Evolutionary conservation across 192 early-diverging fungal species (phyloP).

Genomic region (Neocallimastix lanati): DNA sequence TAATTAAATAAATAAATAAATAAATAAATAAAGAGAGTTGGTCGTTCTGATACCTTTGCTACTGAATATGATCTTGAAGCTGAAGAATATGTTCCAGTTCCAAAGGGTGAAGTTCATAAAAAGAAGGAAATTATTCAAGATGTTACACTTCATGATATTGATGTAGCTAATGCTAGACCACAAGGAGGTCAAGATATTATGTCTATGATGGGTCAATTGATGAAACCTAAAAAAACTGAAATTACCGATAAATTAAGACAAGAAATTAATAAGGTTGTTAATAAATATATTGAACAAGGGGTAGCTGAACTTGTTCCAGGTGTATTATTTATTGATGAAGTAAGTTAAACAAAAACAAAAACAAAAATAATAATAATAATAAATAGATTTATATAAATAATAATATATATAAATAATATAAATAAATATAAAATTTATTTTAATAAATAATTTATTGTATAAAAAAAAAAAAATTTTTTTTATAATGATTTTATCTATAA

Average conservation of each 20-base stretch:
- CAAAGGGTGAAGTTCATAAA: constrained; percentile 97
- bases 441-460: too few relatives aligned
- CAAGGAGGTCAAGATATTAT: constrained; percentile 97
- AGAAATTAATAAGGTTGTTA: constrained; percentile 98
- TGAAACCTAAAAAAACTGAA: constrained; percentile 99
- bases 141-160: constrained; percentile 93
- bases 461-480: too few relatives aligned
- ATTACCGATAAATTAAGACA: constrained; percentile 94
- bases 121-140: constrained; percentile 97
- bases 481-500: too few relatives aligned
- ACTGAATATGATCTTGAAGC: constrained; percentile 97
- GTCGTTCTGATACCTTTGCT: constrained; percentile 91
- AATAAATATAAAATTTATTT: too few relatives aligned
- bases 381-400: too few relatives aligned
- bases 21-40: too few relatives aligned
- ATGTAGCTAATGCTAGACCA: constrained; percentile 87
- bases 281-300: constrained; percentile 96
- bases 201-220: constrained; percentile 94
- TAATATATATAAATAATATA: too few relatives aligned
- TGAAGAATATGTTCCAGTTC: constrained; percentile 91
- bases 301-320: constrained; percentile 93
- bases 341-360: too few relatives aligned
- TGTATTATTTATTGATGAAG: constrained; percentile 95
- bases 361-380: too few relatives aligned
- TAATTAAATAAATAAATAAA: too few relatives aligned